Evolutionary conservation across 768 basidiomycete genomes (phyloP), one percentile per base, ranked within the genome.

Genomic region (Lentinula sp.): DNA sequence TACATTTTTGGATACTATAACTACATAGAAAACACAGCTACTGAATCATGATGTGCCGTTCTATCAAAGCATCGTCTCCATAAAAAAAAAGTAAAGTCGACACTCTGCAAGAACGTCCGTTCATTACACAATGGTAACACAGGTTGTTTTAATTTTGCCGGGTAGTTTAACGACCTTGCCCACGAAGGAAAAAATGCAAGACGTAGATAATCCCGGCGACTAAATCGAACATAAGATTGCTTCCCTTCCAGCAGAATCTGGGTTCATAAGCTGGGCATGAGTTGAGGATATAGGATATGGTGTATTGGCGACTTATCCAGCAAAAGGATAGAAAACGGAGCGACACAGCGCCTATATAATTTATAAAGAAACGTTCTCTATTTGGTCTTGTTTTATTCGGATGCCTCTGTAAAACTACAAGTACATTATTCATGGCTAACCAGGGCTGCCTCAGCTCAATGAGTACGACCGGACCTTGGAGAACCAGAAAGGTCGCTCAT

Each of bases 401-500:
- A 31, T 16, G 50, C 50, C 18, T 5, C 21, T 23, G 6, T 23
- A 23, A 45, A 48, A 9, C 11, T 48, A 48, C 46, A 21, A 28
- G 43, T 45, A 45, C 43, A 45, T 45, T 18, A 45, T 18, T 45
- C 43, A 7, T n/a, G n/a, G 16, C 43, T 8, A 18, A 18, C 15
- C 4, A 18, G 16, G n/a, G 15, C 43, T 45, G 43, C 7, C 15
- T 53, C 46, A 48, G 21, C 1, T 48, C 21, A 48, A 21, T 23
- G 43, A 61, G 64, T 86, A 92, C 45, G 88, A 93, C 69, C 81
- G 80, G 65, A 94, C 91, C 73, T 90, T 94, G 45, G 93, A 95
- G 74, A 97, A 97, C 87, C 90, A 95, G 71, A 92, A 96, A n/a
- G 93, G 84, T 59, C 91, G 80, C 70, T 94, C 92, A 65, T 94